Percentiles rank a stretch among this genome's conserved stretches.
Evolutionary conservation across 2,329 filamentous ascomycete species (phyloP).

Genomic region (Cladosporium sp.): DNA sequence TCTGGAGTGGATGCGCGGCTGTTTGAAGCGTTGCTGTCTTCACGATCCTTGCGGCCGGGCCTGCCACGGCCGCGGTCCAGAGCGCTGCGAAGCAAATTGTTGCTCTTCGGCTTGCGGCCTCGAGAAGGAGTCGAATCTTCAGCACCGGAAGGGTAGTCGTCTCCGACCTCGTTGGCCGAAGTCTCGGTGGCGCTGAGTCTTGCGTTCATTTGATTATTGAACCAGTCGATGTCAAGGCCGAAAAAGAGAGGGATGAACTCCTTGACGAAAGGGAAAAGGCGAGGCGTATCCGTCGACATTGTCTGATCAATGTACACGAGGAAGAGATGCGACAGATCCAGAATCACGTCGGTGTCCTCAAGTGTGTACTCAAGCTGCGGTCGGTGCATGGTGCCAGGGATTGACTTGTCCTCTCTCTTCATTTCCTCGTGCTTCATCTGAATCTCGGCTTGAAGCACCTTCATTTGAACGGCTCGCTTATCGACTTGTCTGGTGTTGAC

Average conservation of each 20-base stretch:
- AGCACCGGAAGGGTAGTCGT: constrained; percentile 57
- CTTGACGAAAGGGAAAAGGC: constrained; percentile 41
- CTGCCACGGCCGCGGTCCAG: constrained; percentile 71
- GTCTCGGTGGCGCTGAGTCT: constrained; percentile 30
- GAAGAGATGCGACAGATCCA: constrained; percentile 42
- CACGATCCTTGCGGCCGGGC: constrained; percentile 65
- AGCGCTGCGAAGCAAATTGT: constrained; percentile 74
- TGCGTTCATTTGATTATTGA: constrained; percentile 58
- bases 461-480: constrained; percentile 84
- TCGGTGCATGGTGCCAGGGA: constrained; percentile 23
- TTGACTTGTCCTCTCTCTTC: constrained; percentile 50
- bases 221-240: constrained; percentile 46
- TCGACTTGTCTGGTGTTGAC: constrained; percentile 82
- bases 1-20: constrained; percentile 90
- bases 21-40: constrained; percentile 67
- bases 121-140: constrained; percentile 65
- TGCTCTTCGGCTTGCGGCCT: constrained; percentile 59
- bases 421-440: constrained; percentile 91
- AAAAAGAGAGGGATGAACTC: constrained; percentile 48
- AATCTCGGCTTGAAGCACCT: constrained; percentile 83
- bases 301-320: constrained; percentile 38
- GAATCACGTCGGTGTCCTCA: constrained; percentile 48
- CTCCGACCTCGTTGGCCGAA: constrained; percentile 65
- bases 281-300: constrained; percentile 38
- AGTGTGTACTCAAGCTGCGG: constrained; percentile 71